Conservation (phyloP, 208 protist species). For the Crithidia acanthocephali region DNA sequence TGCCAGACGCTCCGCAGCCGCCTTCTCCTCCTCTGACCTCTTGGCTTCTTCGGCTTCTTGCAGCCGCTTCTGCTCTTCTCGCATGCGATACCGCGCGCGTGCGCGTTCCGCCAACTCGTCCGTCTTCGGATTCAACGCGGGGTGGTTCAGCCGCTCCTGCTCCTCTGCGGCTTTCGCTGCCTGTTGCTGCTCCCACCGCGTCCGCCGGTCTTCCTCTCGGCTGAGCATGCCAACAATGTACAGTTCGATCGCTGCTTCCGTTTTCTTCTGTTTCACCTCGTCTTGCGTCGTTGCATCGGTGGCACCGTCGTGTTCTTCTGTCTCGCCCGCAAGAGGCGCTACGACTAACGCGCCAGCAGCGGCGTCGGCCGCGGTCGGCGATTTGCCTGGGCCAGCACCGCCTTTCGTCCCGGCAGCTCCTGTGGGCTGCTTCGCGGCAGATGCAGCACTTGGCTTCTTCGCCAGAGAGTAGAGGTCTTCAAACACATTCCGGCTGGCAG, state of each 20-base stretch:
- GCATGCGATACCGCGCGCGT: conserved; percentile 28
- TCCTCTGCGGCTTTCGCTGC: conserved; percentile 20
- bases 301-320: no score
- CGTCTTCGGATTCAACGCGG: conserved; percentile 28
- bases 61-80: conserved; percentile 11
- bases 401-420: not conserved
- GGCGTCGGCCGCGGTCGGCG: not conserved
- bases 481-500: conserved; percentile 8
- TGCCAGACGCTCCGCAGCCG: not conserved
- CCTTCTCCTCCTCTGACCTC: not conserved
- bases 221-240: conserved; percentile 27
- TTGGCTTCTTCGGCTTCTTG: not conserved
- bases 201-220: conserved; percentile 34
- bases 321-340: not conserved
- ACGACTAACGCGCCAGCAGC: not conserved
- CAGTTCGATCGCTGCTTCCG: conserved; percentile 26
- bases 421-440: not conserved
- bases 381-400: not conserved
- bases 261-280: conserved; percentile 8
- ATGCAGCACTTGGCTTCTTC: not conserved
- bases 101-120: conserved; percentile 38
- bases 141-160: not conserved
- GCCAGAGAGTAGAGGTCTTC: conserved; percentile 13
- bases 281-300: not conserved
- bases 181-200: conserved; percentile 24